A percentile compares a stretch with the other conserved stretches of the same genome.
Evolutionary conservation across 1,139 yeast genomes (phyloP).

Genomic region (Tardiomyces blankii): DNA sequence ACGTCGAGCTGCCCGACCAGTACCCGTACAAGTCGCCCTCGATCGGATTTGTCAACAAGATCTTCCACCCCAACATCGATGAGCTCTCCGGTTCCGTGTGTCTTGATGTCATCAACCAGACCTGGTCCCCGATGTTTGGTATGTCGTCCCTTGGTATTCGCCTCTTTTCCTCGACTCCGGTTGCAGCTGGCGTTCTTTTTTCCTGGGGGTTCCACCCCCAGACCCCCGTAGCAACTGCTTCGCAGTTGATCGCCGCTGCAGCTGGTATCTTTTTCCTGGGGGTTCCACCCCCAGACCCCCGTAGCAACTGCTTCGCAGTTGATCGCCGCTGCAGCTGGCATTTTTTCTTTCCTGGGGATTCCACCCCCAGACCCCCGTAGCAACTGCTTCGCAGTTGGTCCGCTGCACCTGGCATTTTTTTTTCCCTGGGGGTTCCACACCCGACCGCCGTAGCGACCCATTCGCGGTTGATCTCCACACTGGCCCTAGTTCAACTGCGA

Average conservation of each 20-base stretch:
- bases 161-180: neutral
- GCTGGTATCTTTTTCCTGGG: no score
- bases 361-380: neutral
- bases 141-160: no score
- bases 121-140: constrained; percentile 98
- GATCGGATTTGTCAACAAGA: constrained; percentile 84
- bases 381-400: neutral
- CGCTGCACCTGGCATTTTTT: constrained; percentile 13
- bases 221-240: no score
- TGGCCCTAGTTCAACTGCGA: no score
- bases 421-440: no score
- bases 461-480: no score
- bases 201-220: no score
- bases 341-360: neutral
- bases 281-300: no score
- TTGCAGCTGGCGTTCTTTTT: neutral
- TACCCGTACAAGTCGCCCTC: constrained; percentile 96
- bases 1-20: constrained; percentile 91
- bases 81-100: constrained; percentile 90
- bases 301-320: no score
- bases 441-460: no score
- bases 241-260: no score
- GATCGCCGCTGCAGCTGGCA: no score
- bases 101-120: constrained; percentile 91
- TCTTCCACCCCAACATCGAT: constrained; percentile 74